Conservation (phyloP, 257 asterid genomes). For the Penstemon newberryi region DNA sequence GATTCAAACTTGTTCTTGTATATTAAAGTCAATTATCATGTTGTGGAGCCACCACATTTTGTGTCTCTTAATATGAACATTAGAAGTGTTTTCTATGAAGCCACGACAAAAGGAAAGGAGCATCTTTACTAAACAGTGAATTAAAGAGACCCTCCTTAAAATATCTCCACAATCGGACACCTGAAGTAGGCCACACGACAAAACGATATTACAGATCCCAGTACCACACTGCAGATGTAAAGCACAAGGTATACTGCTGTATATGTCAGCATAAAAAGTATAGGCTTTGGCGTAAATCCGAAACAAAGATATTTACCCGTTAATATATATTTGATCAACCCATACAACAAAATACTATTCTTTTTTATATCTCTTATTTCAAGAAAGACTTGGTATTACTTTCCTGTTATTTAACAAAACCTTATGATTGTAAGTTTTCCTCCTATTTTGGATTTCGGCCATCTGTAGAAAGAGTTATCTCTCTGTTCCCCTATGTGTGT, state of each 20-base stretch:
- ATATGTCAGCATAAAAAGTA: slow-evolving; percentile 10
- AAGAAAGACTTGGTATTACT: slow-evolving; percentile 3
- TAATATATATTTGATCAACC: background rate
- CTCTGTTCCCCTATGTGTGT: background rate
- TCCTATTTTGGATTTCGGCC: background rate
- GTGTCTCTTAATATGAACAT: slow-evolving; percentile 24
- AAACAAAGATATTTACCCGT: background rate
- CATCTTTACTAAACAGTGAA: slow-evolving; percentile 29
- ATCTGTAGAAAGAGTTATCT: background rate
- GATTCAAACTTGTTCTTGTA: slow-evolving; percentile 2
- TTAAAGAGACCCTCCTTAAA: slow-evolving; percentile 30
- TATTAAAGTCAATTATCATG: slow-evolving; percentile 4
- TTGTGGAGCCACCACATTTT: background rate
- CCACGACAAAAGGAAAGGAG: slow-evolving; percentile 27
- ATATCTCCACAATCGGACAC: slow-evolving; percentile 29
- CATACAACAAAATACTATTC: background rate
- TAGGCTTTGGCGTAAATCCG: background rate
- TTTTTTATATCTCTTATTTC: background rate
- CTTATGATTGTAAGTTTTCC: background rate
- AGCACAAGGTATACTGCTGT: slow-evolving; percentile 44
- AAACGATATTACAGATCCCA: slow-evolving; percentile 44
- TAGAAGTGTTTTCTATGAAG: slow-evolving; percentile 31
- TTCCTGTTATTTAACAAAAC: background rate
- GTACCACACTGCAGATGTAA: slow-evolving; percentile 23
- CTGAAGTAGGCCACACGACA: slow-evolving; percentile 24